Evolutionary conservation across 306 rosid species (phyloP), one percentile per base, ranked within the genome.

Genomic region (Spatholobus suberectus): DNA sequence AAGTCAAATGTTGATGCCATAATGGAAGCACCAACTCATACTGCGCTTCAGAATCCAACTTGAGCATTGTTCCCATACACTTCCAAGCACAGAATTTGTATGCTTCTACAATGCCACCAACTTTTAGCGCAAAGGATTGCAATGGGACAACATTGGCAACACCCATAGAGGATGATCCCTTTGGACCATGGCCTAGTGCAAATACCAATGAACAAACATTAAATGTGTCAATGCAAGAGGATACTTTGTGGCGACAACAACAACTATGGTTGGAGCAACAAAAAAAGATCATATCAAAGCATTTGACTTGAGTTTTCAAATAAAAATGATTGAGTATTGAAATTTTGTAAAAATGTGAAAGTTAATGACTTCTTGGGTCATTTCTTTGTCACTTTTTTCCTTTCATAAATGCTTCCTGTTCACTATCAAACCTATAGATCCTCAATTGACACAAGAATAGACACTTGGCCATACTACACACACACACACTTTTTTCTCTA

Each of bases 201-300:
- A 40, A 20, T 20, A 46, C 20, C 17, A 23, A 52, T 70, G 85
- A 77, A 20, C 52, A 52, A 26, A 32, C 26, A 5, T 54, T 81
- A 8, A 73, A 84, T 37, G 81, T 80, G 76, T 35, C 85, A 8
- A 59, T 72, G 82, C 88, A 84, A 40, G 72, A 90, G 26, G 85
- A 81, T 41, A 82, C 46, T 74, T 26, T 90, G 52, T 29, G 82
- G 79, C 65, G 51, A 27, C 90, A 90, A 37, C 96, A 91, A 79
- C 88, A 80, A 62, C 15, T 81, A 12, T 93, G 98, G 98, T 85
- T 83, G 79, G 98, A 93, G 87, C 89, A 89, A 6, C 98, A 96
- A 75, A 89, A 82, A 71, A 96, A 83, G 92, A 93, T 96, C 62
- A 96, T 96, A 34, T 89, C 91, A 3, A 93, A 90, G 80, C 78